Conservation (phyloP, 305 asterid species). For the Petunia hybrid region DNA sequence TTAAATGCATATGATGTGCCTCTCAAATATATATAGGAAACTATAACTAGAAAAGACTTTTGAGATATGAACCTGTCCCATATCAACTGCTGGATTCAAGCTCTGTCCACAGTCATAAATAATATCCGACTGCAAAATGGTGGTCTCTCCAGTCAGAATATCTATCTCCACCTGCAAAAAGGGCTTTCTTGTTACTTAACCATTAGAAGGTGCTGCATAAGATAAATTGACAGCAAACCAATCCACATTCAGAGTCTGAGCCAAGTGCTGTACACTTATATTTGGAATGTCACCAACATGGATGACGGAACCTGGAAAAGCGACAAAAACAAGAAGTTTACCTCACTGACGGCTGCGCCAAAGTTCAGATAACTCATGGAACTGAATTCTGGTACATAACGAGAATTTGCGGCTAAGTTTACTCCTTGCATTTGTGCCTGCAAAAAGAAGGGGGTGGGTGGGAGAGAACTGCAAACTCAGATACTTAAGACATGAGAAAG, state of each 20-base stretch:
- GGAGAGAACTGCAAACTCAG: background rate
- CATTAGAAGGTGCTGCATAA: background rate
- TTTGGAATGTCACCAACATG: background rate
- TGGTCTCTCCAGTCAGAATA: constrained; percentile 65
- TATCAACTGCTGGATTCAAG: constrained; percentile 78
- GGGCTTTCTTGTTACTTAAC: background rate
- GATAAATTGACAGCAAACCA: constrained; percentile 30
- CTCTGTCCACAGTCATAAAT: constrained; percentile 85
- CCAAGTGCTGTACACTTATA: constrained; percentile 36
- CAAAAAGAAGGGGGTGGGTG: background rate
- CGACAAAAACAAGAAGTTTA: constrained; percentile 24
- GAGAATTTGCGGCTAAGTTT: constrained; percentile 59
- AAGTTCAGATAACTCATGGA: constrained; percentile 56
- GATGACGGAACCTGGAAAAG: background rate
- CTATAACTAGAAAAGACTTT: background rate
- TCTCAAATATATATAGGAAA: background rate
- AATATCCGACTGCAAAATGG: constrained; percentile 60
- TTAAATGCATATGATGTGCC: background rate
- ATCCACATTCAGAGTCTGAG: constrained; percentile 56
- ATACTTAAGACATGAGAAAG: no score
- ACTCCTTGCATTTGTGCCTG: constrained; percentile 60
- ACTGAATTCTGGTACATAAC: constrained; percentile 57
- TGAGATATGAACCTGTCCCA: constrained; percentile 65
- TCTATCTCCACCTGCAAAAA: constrained; percentile 68
- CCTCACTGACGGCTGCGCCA: constrained; percentile 80